A percentile compares a stretch with the other conserved stretches of the same genome.
Conservation (phyloP, 2,329 filamentous ascomycete genomes). For the Ophiostoma fasciatum region DNA sequence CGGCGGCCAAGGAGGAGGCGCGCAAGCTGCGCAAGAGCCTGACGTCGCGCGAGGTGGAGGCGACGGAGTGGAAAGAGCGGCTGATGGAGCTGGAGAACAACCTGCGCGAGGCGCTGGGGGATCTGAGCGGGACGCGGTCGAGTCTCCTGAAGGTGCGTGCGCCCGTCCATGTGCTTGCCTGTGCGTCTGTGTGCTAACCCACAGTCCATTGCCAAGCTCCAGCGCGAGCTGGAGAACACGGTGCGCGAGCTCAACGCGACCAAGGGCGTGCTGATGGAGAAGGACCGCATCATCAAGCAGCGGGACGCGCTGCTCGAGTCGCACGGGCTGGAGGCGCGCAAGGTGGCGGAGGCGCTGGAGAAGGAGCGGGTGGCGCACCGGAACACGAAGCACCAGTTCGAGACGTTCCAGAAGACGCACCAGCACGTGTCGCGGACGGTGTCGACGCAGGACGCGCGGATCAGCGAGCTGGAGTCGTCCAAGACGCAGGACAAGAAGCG, state of each 20-base stretch:
- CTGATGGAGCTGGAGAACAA: constrained; percentile 82
- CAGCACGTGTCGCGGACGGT: constrained; percentile 78
- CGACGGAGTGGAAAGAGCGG: constrained; percentile 79
- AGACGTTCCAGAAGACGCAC: constrained; percentile 76
- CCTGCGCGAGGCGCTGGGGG: constrained; percentile 72
- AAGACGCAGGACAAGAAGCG: constrained; percentile 65
- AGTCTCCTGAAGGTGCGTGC: constrained; percentile 65
- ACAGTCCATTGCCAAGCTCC: constrained; percentile 71
- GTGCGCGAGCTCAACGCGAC: constrained; percentile 67
- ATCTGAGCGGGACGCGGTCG: constrained; percentile 72
- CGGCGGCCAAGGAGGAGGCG: constrained; percentile 71
- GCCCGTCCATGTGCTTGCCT: no score
- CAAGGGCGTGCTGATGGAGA: constrained; percentile 69
- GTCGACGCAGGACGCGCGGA: constrained; percentile 68
- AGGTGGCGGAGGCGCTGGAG: constrained; percentile 75
- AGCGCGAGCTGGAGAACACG: constrained; percentile 74
- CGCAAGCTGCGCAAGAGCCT: constrained; percentile 70
- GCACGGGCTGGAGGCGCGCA: constrained; percentile 72
- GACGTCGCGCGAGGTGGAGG: constrained; percentile 73
- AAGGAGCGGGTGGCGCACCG: constrained; percentile 77
- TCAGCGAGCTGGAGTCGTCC: constrained; percentile 72
- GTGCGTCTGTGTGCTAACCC: neutral
- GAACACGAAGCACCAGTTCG: constrained; percentile 75
- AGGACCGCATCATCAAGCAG: constrained; percentile 78
- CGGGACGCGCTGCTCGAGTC: constrained; percentile 80